Percentiles rank a stretch among this genome's conserved stretches.
Conservation (phyloP, 2,329 filamentous ascomycete species). For the Fusarium subglutinans region DNA sequence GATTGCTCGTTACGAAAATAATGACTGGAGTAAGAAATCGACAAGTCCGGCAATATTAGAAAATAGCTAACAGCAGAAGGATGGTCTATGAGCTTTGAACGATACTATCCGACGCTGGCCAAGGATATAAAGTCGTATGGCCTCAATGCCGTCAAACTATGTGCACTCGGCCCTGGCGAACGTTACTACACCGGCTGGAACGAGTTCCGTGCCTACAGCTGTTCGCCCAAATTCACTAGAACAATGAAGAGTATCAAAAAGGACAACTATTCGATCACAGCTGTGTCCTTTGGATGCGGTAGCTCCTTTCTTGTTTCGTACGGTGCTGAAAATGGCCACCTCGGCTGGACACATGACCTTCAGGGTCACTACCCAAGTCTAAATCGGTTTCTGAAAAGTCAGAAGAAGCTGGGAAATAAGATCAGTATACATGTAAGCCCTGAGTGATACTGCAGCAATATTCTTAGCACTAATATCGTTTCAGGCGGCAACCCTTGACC, state of each 20-base stretch:
- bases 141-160: neutral
- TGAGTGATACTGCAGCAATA: too few species aligned
- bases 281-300: neutral
- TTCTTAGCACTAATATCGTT: fast-evolving
- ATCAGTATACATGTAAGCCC: neutral
- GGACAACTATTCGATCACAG: too few species aligned
- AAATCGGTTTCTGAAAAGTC: neutral
- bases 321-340: neutral
- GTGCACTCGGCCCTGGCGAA: neutral
- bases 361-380: neutral
- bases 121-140: neutral
- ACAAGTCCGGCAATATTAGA: too few species aligned
- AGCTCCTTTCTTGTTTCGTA: neutral
- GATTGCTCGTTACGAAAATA: neutral
- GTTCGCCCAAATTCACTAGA: neutral
- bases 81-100: neutral
- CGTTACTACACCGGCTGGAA: neutral
- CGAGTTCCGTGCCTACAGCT: neutral
- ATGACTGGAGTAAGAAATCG: neutral
- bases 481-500: neutral
- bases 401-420: neutral
- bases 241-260: neutral
- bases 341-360: neutral
- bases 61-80: neutral
- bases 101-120: neutral